phyloP scores from a whole-genome alignment of 73 alveolate genomes.

The Symbiodinium pilosum region DNA sequence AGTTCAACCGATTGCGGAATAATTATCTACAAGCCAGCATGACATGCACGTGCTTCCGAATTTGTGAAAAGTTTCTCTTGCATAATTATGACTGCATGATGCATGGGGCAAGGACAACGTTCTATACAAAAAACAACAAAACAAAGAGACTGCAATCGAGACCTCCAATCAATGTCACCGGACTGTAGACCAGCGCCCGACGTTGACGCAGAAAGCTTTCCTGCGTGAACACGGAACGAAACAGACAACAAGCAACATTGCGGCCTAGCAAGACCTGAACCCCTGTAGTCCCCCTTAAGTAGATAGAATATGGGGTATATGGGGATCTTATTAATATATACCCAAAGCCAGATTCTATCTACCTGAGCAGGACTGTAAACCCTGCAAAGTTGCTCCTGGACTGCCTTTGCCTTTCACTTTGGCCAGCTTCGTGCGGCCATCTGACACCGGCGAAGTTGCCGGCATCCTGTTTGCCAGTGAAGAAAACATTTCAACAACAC shows the following conservation, averaged over 20 bases:
- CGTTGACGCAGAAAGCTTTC: slow-evolving; percentile 61
- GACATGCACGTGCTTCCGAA: neutral
- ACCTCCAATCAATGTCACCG: slow-evolving; percentile 88
- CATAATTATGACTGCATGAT: no score
- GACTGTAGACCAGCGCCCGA: slow-evolving; percentile 85
- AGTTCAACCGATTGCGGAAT: no score
- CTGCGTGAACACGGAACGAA: neutral
- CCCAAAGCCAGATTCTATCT: no score
- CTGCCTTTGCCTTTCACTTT: slow-evolving; percentile 72
- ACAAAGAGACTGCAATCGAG: no score
- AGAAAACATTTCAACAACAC: neutral
- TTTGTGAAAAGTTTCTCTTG: no score
- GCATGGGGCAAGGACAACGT: neutral
- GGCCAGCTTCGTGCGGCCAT: slow-evolving; percentile 90
- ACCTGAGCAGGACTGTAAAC: no score
- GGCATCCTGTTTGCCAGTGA: neutral
- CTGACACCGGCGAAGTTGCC: slow-evolving; percentile 35
- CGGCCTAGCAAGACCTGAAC: neutral
- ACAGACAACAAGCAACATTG: no score
- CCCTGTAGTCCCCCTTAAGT: neutral
- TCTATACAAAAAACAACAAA: neutral
- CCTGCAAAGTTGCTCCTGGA: no score
- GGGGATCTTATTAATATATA: no score
- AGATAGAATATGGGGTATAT: no score
- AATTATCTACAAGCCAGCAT: neutral